Percentiles rank a stretch among this genome's conserved stretches.
Evolutionary conservation across 345 rosid genomes (phyloP).

Genomic region (Hypericum androsaemum): DNA sequence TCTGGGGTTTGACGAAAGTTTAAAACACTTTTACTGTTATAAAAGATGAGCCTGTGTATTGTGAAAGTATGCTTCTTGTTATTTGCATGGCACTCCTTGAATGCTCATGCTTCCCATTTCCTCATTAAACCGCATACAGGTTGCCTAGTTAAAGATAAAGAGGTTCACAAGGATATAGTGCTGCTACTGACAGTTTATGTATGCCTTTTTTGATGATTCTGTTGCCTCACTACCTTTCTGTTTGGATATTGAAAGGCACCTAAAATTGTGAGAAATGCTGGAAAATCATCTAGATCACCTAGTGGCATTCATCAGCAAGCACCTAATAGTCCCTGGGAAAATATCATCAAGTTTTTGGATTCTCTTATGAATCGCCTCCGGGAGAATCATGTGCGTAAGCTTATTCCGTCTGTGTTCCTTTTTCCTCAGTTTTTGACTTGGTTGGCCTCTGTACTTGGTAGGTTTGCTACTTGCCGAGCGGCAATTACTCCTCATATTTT

Average conservation of each 20-base stretch:
- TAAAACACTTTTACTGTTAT: too few relatives aligned
- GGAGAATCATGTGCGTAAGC: slow-evolving; percentile 67
- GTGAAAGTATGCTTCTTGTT: too few relatives aligned
- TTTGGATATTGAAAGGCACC: slow-evolving; percentile 48
- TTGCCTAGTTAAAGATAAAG: too few relatives aligned
- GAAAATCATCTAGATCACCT: slow-evolving; percentile 75
- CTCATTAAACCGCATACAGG: too few relatives aligned
- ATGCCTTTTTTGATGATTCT: not conserved
- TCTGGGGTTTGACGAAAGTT: too few relatives aligned
- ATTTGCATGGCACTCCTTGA: too few relatives aligned
- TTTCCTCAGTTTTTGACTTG: not conserved
- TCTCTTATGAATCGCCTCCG: slow-evolving; percentile 66
- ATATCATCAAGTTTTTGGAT: slow-evolving; percentile 84
- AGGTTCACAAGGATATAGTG: too few relatives aligned
- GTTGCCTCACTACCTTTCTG: not conserved
- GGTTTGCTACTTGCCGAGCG: too few relatives aligned
- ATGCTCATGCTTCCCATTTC: too few relatives aligned
- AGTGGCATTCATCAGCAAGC: slow-evolving; percentile 50
- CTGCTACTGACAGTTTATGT: not conserved
- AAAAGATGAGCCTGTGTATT: too few relatives aligned
- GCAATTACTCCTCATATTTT: too few relatives aligned
- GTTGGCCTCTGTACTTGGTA: too few relatives aligned
- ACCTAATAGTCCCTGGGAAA: slow-evolving; percentile 72
- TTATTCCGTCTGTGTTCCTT: not conserved
- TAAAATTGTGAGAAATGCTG: slow-evolving; percentile 58